Percentiles rank a stretch among this genome's conserved stretches.
phyloP scores from a whole-genome alignment of 2,329 filamentous ascomycete species.

The Xenosphaeropsis pyriputrescens region DNA sequence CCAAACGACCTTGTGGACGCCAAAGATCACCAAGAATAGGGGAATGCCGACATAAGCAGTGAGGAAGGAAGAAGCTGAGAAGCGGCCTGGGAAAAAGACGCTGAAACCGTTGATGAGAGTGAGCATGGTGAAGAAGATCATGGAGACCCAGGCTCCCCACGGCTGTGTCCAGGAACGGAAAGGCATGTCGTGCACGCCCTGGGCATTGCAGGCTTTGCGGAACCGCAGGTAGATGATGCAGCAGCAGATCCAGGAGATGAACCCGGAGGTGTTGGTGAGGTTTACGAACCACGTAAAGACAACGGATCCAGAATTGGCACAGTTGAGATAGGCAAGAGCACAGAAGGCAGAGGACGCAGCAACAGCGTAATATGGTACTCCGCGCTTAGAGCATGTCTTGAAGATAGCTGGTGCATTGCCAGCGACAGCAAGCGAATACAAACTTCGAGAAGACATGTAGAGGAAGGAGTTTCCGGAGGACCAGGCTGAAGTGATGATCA shows the following conservation, averaged over 20 bases:
- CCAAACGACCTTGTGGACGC: conserved; percentile 29
- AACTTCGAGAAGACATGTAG: conserved; percentile 33
- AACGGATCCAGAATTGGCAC: conserved; percentile 24
- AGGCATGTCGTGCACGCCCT: conserved; percentile 29
- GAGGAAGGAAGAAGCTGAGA: conserved; percentile 38
- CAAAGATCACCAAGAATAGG: conserved; percentile 40
- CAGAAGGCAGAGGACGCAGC: conserved; percentile 25
- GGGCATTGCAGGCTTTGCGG: conserved; percentile 28
- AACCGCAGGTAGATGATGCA: conserved; percentile 44
- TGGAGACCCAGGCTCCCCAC: conserved; percentile 36
- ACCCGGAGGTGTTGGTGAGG: conserved; percentile 34
- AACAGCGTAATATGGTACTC: conserved; percentile 34
- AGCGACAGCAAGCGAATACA: conserved; percentile 35
- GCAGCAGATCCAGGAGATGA: conserved; percentile 37
- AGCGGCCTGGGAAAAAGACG: conserved; percentile 45
- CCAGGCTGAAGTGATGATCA: conserved; percentile 38
- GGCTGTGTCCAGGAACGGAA: conserved; percentile 41
- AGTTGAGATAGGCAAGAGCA: conserved; percentile 31
- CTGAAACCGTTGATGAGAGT: conserved; percentile 48
- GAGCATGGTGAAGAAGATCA: conserved; percentile 35
- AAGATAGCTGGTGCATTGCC: conserved; percentile 35
- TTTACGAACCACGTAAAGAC: conserved; percentile 42
- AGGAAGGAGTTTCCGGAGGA: conserved; percentile 39
- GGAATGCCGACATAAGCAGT: conserved; percentile 53
- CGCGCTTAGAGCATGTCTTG: conserved; percentile 31